phyloP scores from a whole-genome alignment of 768 basidiomycete species.

The Boletus rubropictus region DNA sequence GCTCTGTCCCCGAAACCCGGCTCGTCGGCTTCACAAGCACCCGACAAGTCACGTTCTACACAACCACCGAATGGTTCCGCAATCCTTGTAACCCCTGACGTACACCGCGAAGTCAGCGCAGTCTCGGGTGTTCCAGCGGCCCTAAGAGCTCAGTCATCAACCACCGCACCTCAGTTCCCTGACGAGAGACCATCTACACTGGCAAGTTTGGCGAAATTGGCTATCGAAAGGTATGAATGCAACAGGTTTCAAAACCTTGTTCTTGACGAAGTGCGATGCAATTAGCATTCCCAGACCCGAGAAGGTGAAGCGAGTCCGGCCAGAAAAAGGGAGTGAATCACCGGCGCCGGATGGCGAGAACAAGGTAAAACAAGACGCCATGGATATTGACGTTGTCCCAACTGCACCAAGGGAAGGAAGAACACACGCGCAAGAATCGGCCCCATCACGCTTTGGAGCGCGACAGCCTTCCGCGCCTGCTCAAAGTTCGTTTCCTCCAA shows the following conservation, averaged over 20 bases:
- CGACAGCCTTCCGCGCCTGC: constrained; percentile 11
- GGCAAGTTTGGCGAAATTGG: constrained; percentile 43
- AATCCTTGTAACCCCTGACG: constrained; percentile 29
- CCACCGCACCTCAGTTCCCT: constrained; percentile 19
- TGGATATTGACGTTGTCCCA: constrained; percentile 32
- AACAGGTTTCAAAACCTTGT: background rate
- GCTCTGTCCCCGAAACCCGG: constrained; percentile 26
- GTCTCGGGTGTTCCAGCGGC: constrained; percentile 35
- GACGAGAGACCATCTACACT: constrained; percentile 31
- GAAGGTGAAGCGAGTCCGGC: constrained; percentile 58
- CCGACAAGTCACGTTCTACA: constrained; percentile 27
- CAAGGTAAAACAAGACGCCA: constrained; percentile 26
- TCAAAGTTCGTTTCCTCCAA: constrained; percentile 14
- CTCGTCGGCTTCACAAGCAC: constrained; percentile 26
- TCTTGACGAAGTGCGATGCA: constrained; percentile 6
- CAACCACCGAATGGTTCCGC: constrained; percentile 39
- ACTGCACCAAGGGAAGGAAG: constrained; percentile 26
- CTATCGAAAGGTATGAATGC: constrained; percentile 57
- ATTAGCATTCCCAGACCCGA: constrained; percentile 71
- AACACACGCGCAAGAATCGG: constrained; percentile 16
- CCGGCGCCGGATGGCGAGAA: constrained; percentile 31
- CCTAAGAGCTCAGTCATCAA: constrained; percentile 51
- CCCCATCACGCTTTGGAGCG: constrained; percentile 18
- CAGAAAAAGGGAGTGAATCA: constrained; percentile 34
- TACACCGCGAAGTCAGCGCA: constrained; percentile 30